Evolutionary conservation across 202 grass and related monocot genomes (phyloP).

Genomic region (Bolboschoenoplectus hybrid): DNA sequence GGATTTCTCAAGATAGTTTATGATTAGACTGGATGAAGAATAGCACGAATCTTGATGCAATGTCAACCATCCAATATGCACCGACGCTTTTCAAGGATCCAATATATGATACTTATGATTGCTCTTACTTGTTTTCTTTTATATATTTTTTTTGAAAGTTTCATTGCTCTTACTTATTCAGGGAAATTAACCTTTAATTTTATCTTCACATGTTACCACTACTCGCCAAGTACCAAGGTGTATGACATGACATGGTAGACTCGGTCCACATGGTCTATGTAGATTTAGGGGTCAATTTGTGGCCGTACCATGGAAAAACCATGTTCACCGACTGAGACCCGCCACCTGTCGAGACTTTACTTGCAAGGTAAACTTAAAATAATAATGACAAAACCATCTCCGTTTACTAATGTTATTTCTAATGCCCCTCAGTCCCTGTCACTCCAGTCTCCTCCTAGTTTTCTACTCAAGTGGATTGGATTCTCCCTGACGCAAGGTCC

Average conservation of each 20-base stretch:
- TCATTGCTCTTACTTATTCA: background rate
- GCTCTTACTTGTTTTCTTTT: too few relatives aligned
- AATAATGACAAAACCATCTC: background rate
- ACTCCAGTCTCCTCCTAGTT: background rate
- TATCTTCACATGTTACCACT: too few relatives aligned
- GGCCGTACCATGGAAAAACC: background rate
- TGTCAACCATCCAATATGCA: too few relatives aligned
- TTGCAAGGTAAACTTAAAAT: constrained; percentile 22
- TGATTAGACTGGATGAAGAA: background rate
- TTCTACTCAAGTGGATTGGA: background rate
- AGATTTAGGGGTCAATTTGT: background rate
- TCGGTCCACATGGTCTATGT: background rate
- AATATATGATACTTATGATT: too few relatives aligned
- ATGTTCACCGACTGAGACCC: constrained; percentile 1
- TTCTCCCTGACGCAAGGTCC: background rate
- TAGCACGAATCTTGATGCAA: background rate
- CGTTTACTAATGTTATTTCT: background rate
- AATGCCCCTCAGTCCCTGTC: background rate
- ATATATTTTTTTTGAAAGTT: too few relatives aligned
- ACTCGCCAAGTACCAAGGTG: too few relatives aligned
- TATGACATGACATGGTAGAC: constrained; percentile 26
- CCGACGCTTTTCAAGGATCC: too few relatives aligned
- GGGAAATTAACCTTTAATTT: background rate
- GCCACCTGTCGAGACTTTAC: constrained; percentile 15
- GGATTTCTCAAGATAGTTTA: too few relatives aligned